Evolutionary conservation across 2,329 filamentous ascomycete genomes (phyloP), one percentile per base, ranked within the genome.

Genomic region (Chaetomiaceae sp.): DNA sequence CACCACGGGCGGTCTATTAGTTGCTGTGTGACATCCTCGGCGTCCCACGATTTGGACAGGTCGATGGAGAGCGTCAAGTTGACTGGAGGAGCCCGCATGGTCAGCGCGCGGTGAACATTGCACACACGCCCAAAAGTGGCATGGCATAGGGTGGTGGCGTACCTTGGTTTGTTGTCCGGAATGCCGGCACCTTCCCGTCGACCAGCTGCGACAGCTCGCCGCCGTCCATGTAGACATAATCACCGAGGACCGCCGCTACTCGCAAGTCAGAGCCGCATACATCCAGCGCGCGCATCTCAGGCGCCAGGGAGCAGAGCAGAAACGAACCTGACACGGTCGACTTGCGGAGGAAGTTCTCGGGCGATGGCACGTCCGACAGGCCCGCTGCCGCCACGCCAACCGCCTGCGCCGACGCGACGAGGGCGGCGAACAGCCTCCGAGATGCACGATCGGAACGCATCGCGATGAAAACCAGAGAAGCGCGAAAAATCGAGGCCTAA

Each of bases 1-100:
- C 24, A 37, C 15, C 41, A 47, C 1, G 37, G 39, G 5, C 54
- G 42, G 18, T 37, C 27, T 2, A 48, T 55, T 0, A 34, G 39
- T 2, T 36, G 42, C 15, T 49, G 15, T 4, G 17, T 19, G 32
- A 49, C 50, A 2, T 39, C 35, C 7, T 20, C 27, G 10, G 39
- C 24, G 12, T 19, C 43, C 55, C 55, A 57, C 2, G 55, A 57
- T 12, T 46, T 46, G 18, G 53, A 51, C 0, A 57, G 30, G 45
- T 57, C 51, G 29, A 57, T 52, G 10, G 55, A 57, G 8, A 57
- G 41, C 2, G 53, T 57, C 12, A 51, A 52, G 47, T 55, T 55
- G 2, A 54, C 39, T 51, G 42, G 18, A 33, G 22, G 22, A 38
- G 22, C 3, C 11, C 6, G 3, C 10, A 15, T 14, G 5, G 29